Conservation (phyloP, 495 filamentous ascomycete species). For the Viridothelium virens region DNA sequence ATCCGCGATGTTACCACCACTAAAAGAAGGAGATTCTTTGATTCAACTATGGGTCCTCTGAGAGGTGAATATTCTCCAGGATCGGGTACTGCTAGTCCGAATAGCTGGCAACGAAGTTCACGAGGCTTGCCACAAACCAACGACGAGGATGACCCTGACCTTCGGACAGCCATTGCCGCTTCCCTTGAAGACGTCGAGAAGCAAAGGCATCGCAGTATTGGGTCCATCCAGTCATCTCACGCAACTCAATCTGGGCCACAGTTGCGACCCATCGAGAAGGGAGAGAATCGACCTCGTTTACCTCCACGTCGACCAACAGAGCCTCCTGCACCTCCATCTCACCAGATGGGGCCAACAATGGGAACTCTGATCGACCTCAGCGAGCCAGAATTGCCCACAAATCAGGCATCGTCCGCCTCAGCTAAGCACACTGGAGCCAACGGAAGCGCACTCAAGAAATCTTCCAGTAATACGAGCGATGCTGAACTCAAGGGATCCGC, state of each 20-base stretch:
- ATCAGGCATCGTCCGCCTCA: not conserved
- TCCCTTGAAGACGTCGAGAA: constrained; percentile 34
- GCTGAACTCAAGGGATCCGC: not conserved
- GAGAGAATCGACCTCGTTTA: constrained; percentile 19
- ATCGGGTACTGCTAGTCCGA: not conserved
- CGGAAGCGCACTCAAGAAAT: constrained; percentile 12
- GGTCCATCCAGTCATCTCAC: not conserved
- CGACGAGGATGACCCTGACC: constrained; percentile 33
- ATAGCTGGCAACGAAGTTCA: not conserved
- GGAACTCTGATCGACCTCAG: constrained; percentile 35
- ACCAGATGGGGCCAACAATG: constrained; percentile 17
- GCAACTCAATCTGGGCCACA: constrained; percentile 26
- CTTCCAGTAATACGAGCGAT: not conserved
- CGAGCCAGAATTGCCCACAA: constrained; percentile 16
- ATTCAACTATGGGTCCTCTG: constrained; percentile 50
- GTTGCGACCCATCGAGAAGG: not conserved
- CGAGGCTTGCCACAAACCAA: constrained; percentile 17
- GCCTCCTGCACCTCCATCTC: constrained; percentile 16
- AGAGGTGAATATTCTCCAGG: constrained; percentile 28
- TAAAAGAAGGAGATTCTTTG: constrained; percentile 62
- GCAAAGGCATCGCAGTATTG: constrained; percentile 20
- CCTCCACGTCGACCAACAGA: constrained; percentile 24
- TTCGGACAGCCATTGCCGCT: constrained; percentile 35
- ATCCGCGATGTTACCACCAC: constrained; percentile 90
- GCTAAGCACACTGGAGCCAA: constrained; percentile 12